Evolutionary conservation across 2,329 filamentous ascomycete genomes (phyloP).

Genomic region (Emmonsiellopsis sp.): DNA sequence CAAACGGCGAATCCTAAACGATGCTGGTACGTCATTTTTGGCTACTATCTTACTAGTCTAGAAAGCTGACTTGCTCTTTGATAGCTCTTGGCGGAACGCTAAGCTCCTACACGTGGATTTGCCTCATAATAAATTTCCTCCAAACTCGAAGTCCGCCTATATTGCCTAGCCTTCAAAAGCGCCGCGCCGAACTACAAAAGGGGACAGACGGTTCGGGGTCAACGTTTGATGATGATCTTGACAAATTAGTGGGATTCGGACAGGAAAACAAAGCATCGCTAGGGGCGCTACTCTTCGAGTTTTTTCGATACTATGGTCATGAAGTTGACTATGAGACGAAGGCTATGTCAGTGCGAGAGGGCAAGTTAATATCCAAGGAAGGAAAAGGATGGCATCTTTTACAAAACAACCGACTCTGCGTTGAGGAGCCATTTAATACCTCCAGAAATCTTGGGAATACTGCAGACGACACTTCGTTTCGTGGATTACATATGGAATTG

Average conservation of each 20-base stretch:
- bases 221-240: constrained; percentile 74
- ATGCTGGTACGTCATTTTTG: constrained; percentile 63
- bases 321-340: constrained; percentile 82
- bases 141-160: constrained; percentile 79
- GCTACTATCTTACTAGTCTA: not conserved
- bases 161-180: constrained; percentile 74
- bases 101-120: constrained; percentile 99
- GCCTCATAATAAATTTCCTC: constrained; percentile 92
- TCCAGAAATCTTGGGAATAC: constrained; percentile 89
- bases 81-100: constrained; percentile 84
- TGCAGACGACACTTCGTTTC: constrained; percentile 88
- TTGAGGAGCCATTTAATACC: constrained; percentile 94
- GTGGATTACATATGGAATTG: constrained; percentile 81
- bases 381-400: constrained; percentile 82
- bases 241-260: constrained; percentile 65
- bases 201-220: constrained; percentile 58
- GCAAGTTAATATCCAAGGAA: constrained; percentile 66
- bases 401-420: constrained; percentile 76
- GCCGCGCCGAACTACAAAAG: constrained; percentile 44
- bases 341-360: constrained; percentile 77
- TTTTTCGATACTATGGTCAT: constrained; percentile 90
- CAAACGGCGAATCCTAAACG: constrained; percentile 82
- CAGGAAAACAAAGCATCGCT: constrained; percentile 70
- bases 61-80: constrained; percentile 13
- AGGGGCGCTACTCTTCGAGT: constrained; percentile 83